These are phyloP conservation scores for Achaetomiella virescens DNA, from an alignment of 495 filamentous ascomycete species.

Conservation along the genomic window DNA sequence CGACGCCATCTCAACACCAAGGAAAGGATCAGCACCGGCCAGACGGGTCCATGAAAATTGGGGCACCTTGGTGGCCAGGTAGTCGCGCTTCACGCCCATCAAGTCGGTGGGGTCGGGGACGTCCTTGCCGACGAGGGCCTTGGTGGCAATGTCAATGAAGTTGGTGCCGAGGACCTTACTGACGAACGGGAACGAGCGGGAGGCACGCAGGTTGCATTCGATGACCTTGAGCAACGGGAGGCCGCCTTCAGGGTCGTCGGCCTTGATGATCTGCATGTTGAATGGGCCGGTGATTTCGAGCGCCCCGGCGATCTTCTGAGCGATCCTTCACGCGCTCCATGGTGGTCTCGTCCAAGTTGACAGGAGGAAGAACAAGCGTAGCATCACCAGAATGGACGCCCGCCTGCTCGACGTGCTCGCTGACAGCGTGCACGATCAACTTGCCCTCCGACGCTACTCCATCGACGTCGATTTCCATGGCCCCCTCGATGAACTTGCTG, in stretches of 20 bases:
- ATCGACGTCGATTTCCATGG: constrained; percentile 96
- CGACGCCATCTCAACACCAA: constrained; percentile 94
- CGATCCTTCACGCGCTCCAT: constrained; percentile 90
- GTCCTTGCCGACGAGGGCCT: constrained; percentile 79
- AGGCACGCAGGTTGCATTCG: constrained; percentile 96
- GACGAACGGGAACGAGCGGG: constrained; percentile 95
- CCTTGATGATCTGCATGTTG: constrained; percentile 99
- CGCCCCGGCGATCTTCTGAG: constrained; percentile 90
- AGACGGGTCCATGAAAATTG: constrained; percentile 99
- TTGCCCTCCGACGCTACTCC: constrained; percentile 82
- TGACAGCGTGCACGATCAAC: constrained; percentile 89
- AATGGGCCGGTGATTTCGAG: constrained; percentile 97
- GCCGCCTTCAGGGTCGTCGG: constrained; percentile 61
- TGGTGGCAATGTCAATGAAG: constrained; percentile 95
- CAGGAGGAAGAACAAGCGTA: constrained; percentile 89
- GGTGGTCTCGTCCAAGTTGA: constrained; percentile 62
- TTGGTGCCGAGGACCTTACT: constrained; percentile 95
- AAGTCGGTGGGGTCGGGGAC: constrained; percentile 83
- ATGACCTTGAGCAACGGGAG: constrained; percentile 85
- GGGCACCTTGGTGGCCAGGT: constrained; percentile 92
- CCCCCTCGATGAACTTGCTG: constrained; percentile 96
- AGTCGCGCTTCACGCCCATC: constrained; percentile 82
- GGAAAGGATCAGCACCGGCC: constrained; percentile 95
- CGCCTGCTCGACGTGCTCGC: constrained; percentile 94
- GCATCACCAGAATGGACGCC: constrained; percentile 98